Conservation (phyloP, 176 grass and related monocot genomes). For the Aegilops umbellulata region DNA sequence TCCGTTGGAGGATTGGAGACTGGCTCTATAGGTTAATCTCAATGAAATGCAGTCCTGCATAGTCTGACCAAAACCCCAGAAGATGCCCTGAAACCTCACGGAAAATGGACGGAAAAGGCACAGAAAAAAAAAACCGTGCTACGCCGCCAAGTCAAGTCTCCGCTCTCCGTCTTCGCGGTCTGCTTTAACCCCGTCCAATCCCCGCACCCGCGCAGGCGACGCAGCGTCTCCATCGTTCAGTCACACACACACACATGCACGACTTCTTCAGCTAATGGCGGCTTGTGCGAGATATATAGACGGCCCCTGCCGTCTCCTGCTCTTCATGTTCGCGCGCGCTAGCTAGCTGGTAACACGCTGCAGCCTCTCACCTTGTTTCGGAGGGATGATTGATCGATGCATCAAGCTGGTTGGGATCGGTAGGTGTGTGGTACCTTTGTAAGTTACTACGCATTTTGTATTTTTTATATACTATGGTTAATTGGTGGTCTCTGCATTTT, state of each 20-base stretch:
- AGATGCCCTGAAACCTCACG: background rate
- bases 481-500: too few relatives aligned
- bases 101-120: background rate
- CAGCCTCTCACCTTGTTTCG: background rate
- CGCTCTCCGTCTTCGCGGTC: background rate
- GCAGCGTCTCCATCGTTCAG: background rate
- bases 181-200: background rate
- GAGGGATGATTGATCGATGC: background rate
- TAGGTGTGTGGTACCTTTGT: too few relatives aligned
- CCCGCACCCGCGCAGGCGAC: background rate
- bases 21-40: too few relatives aligned
- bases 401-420: background rate
- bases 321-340: background rate
- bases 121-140: background rate
- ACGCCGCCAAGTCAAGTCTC: background rate
- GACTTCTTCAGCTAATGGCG: background rate
- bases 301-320: background rate
- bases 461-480: too few relatives aligned
- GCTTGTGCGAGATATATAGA: background rate
- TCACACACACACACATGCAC: background rate
- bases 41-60: too few relatives aligned
- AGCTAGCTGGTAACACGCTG: background rate
- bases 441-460: too few relatives aligned
- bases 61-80: background rate
- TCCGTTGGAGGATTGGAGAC: too few relatives aligned